These are phyloP conservation scores for Barbarea vulgaris DNA, from an alignment of 345 rosid genomes.

Conservation along the genomic window DNA sequence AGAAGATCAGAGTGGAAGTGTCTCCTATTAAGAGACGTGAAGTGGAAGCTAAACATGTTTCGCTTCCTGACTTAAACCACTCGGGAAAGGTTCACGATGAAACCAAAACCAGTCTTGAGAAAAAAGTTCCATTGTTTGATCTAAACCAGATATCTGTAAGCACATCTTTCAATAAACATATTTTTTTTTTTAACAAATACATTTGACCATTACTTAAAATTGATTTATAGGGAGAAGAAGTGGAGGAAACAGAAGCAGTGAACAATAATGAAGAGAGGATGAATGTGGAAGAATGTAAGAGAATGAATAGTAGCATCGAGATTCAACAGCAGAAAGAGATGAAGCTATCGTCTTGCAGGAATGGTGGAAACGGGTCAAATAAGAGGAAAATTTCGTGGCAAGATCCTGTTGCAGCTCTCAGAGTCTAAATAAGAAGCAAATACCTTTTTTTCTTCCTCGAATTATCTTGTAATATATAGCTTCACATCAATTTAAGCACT, in stretches of 20 bases:
- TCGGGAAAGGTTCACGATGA: slow-evolving; percentile 43
- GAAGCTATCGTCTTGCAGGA: slow-evolving; percentile 67
- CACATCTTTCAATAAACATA: neutral
- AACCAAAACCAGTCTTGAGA: slow-evolving; percentile 49
- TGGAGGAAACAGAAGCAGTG: slow-evolving; percentile 37
- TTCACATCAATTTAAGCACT: slow-evolving; percentile 19
- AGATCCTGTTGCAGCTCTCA: slow-evolving; percentile 74
- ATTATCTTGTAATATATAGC: slow-evolving; percentile 28
- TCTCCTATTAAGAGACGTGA: slow-evolving; percentile 17
- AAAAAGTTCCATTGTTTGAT: slow-evolving; percentile 68
- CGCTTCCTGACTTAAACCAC: slow-evolving; percentile 50
- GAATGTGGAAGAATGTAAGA: slow-evolving; percentile 54
- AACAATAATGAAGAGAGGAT: slow-evolving; percentile 12
- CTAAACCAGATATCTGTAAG: slow-evolving; percentile 88
- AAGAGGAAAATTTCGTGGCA: slow-evolving; percentile 98
- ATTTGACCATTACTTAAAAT: neutral
- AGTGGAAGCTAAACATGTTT: slow-evolving; percentile 38
- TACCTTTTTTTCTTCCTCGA: neutral
- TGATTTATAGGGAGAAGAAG: slow-evolving; percentile 73
- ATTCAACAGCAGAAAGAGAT: slow-evolving; percentile 48
- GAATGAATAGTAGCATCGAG: slow-evolving; percentile 46
- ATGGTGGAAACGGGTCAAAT: slow-evolving; percentile 56
- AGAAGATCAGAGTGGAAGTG: slow-evolving; percentile 22
- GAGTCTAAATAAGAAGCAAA: slow-evolving; percentile 48
- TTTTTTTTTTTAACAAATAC: no score